Conservation (phyloP, 2,329 filamentous ascomycete species). For the Cercospora berteroae region DNA sequence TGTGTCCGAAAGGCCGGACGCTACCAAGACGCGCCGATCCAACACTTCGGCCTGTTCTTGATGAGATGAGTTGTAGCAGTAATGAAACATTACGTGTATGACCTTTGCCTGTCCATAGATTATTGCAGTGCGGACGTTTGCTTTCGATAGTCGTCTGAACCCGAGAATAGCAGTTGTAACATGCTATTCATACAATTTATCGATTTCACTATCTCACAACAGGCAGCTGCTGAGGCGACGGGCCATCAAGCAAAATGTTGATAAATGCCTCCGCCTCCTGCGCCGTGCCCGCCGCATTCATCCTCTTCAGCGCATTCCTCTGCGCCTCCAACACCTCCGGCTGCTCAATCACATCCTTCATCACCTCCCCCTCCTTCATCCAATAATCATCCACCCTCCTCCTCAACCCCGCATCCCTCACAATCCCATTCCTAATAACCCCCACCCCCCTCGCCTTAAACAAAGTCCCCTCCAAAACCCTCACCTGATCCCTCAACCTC, state of each 20-base stretch:
- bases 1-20: neutral
- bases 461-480: conserved; percentile 58
- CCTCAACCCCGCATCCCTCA: conserved; percentile 70
- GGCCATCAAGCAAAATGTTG: conserved; percentile 21
- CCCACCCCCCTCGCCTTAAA: conserved; percentile 69
- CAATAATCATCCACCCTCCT: conserved; percentile 70
- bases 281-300: conserved; percentile 62
- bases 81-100: neutral
- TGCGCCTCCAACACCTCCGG: conserved; percentile 70
- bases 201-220: neutral
- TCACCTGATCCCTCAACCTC: conserved; percentile 61
- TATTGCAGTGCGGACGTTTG: neutral
- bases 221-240: neutral
- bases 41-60: neutral
- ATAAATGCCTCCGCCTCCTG: conserved; percentile 64
- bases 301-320: conserved; percentile 63
- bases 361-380: conserved; percentile 70
- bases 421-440: conserved; percentile 75
- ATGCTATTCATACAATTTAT: neutral
- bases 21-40: neutral
- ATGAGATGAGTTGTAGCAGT: neutral
- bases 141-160: neutral
- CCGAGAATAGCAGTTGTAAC: neutral
- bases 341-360: conserved; percentile 75
- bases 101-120: neutral